These are phyloP conservation scores for Sporobolus alterniflorus DNA, from an alignment of 202 grass and related monocot species.

Conservation along the genomic window DNA sequence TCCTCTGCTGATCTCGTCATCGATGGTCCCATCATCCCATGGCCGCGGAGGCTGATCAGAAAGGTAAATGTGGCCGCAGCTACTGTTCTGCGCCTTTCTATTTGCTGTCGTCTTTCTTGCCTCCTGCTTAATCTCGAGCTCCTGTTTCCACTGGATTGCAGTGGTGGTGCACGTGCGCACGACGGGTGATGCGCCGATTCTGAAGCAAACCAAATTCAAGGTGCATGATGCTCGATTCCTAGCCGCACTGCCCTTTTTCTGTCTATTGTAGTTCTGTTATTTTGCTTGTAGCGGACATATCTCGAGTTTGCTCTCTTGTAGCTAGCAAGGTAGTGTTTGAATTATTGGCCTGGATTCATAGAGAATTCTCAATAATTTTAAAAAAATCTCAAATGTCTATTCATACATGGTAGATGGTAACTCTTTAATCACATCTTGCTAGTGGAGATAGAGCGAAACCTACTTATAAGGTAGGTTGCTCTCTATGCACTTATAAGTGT, in stretches of 20 bases:
- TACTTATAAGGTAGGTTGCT: too few relatives aligned
- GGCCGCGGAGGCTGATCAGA: constrained; percentile 50
- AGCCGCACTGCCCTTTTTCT: background rate
- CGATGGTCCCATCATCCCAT: constrained; percentile 35
- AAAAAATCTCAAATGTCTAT: too few relatives aligned
- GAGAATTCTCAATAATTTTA: too few relatives aligned
- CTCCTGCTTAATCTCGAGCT: background rate
- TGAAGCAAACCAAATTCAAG: constrained; percentile 85
- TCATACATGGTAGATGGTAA: too few relatives aligned
- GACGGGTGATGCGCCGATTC: constrained; percentile 69
- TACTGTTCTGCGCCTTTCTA: background rate
- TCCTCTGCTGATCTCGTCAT: background rate
- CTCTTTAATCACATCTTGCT: too few relatives aligned
- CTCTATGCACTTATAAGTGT: too few relatives aligned
- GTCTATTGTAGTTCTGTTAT: background rate
- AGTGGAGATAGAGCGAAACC: too few relatives aligned
- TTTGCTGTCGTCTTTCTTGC: background rate
- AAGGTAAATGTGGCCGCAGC: constrained; percentile 22
- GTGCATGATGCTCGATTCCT: constrained; percentile 20
- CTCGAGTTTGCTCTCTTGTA: background rate
- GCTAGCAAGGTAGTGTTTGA: too few relatives aligned
- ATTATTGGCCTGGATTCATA: too few relatives aligned
- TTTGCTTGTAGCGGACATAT: background rate
- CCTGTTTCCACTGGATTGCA: constrained; percentile 14
- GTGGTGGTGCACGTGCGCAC: constrained; percentile 74